Evolutionary conservation across 345 rosid genomes (phyloP).

Genomic region (Hypericum perforatum): DNA sequence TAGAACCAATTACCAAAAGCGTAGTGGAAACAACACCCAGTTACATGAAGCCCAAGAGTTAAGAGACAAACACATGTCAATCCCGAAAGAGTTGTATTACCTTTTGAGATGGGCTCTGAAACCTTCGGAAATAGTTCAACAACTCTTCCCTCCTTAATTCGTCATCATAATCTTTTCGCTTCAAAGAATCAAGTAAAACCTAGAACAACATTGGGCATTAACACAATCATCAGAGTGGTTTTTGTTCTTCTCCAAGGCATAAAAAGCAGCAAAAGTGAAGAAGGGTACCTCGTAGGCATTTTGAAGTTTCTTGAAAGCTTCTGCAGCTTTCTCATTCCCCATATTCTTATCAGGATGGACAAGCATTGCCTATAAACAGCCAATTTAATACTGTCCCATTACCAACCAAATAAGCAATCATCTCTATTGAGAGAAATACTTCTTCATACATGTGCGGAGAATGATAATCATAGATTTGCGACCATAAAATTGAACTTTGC

Average conservation of each 20-base stretch:
- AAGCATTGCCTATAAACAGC: conserved; percentile 60
- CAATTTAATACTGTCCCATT: too few relatives aligned
- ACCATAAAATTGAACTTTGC: too few relatives aligned
- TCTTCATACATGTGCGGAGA: too few relatives aligned
- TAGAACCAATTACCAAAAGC: too few relatives aligned
- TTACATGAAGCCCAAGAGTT: not conserved
- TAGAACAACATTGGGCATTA: conserved; percentile 9
- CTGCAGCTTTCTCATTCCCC: conserved; percentile 98
- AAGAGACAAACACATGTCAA: not conserved
- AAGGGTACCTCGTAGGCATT: conserved; percentile 82
- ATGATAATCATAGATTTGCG: too few relatives aligned
- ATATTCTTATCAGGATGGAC: conserved; percentile 99
- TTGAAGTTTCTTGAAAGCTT: conserved; percentile 97
- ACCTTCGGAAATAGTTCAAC: conserved; percentile 64
- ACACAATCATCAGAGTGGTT: too few relatives aligned
- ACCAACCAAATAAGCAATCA: too few relatives aligned
- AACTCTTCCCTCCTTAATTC: conserved; percentile 85
- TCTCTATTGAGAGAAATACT: too few relatives aligned
- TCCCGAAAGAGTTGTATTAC: conserved; percentile 20
- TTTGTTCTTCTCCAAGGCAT: not conserved
- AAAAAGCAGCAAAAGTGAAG: conserved; percentile 14
- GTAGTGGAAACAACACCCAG: too few relatives aligned
- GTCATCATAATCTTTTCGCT: conserved; percentile 83
- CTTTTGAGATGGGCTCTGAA: conserved; percentile 71
- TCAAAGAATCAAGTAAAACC: conserved; percentile 80